Evolutionary conservation across 495 filamentous ascomycete genomes (phyloP).

Genomic region (Pyrenopolyporus hunteri): DNA sequence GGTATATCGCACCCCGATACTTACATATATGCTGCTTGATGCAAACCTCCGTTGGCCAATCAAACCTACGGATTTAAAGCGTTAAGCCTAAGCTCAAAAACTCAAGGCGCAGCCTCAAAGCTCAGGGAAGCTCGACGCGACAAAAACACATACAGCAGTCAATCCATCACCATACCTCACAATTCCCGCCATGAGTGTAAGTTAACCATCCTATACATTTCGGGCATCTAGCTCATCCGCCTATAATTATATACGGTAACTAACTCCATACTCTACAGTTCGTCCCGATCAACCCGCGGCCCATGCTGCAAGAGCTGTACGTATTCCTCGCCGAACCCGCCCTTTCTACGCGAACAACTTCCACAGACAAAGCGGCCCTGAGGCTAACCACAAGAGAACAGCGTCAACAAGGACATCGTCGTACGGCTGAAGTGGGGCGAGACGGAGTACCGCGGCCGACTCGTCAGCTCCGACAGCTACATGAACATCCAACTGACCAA

Average conservation of each 20-base stretch:
- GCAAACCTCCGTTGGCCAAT: conserved; percentile 13
- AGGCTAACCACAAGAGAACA: conserved; percentile 42
- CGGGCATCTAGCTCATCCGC: background rate
- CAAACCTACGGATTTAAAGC: conserved; percentile 11
- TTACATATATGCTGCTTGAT: background rate
- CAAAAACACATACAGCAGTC: background rate
- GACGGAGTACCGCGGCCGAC: conserved; percentile 90
- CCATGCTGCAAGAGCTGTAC: conserved; percentile 86
- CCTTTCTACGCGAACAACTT: background rate
- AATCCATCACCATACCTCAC: conserved; percentile 9
- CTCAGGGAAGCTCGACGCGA: conserved; percentile 1
- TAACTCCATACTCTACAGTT: conserved; percentile 55
- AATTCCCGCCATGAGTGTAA: conserved; percentile 41
- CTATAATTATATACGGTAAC: background rate
- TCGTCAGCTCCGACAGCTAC: conserved; percentile 92
- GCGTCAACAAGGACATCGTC: conserved; percentile 86
- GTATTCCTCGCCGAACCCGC: conserved; percentile 42
- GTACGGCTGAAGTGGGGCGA: conserved; percentile 97
- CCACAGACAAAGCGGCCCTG: conserved; percentile 3
- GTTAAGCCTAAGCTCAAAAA: conserved; percentile 22
- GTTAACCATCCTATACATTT: background rate
- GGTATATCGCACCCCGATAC: conserved; percentile 6
- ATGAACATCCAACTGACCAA: conserved; percentile 95
- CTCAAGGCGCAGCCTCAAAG: conserved; percentile 15
- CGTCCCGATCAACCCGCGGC: conserved; percentile 88